Conservation (phyloP, 345 rosid species). For the Mangifera indica region DNA sequence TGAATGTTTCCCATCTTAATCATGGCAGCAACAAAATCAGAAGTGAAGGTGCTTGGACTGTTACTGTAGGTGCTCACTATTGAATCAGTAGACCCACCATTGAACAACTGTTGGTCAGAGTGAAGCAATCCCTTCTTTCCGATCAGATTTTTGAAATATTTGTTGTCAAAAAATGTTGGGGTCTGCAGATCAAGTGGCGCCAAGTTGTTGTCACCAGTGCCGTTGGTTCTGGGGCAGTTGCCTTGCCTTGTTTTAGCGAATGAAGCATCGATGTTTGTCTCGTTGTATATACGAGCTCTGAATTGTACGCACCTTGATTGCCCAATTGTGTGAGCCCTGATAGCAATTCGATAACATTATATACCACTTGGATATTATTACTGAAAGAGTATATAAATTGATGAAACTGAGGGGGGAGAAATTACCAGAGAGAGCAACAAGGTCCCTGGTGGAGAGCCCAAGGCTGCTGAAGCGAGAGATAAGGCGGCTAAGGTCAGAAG, state of each 20-base stretch:
- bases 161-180: constrained; percentile 58
- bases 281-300: constrained; percentile 66
- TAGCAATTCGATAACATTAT: no score
- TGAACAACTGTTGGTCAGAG: constrained; percentile 71
- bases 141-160: constrained; percentile 66
- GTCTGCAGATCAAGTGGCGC: constrained; percentile 67
- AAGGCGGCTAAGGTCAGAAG: constrained; percentile 54
- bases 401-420: neutral
- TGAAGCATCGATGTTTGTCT: constrained; percentile 57
- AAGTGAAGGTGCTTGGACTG: constrained; percentile 46
- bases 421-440: constrained; percentile 80
- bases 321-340: constrained; percentile 82
- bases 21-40: constrained; percentile 70
- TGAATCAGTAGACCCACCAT: constrained; percentile 71
- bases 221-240: constrained; percentile 51
- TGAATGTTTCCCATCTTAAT: constrained; percentile 80
- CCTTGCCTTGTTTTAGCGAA: constrained; percentile 45
- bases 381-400: no score
- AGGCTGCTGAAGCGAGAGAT: constrained; percentile 50
- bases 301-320: constrained; percentile 64
- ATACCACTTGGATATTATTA: no score
- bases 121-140: constrained; percentile 63
- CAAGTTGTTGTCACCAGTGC: constrained; percentile 56
- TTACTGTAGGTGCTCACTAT: constrained; percentile 53
- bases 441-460: constrained; percentile 72